Evolutionary conservation across 768 basidiomycete genomes (phyloP), one percentile per base, ranked within the genome.

Genomic region (Podaxis sp.): DNA sequence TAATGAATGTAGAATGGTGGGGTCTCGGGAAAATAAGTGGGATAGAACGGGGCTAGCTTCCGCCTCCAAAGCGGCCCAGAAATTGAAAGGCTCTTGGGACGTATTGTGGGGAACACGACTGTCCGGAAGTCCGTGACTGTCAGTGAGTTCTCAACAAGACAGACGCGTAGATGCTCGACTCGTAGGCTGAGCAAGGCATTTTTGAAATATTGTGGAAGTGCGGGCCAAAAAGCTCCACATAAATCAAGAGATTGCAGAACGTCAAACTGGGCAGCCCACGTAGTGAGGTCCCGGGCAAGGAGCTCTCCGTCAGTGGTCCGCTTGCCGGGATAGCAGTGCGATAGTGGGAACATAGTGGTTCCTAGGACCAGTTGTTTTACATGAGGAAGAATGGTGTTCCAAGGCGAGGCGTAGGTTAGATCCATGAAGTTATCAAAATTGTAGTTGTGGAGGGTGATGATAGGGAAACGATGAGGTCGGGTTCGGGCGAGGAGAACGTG

Each of bases 1-100:
- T 60, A 41, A 60, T 60, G 59, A n/a, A 60, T 53, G n/a, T 19
- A 36, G 11, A 52, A 43, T 6, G 40, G 38, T n/a, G 59, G 59
- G 3, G 40, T 19, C 24, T 38, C 25, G 3, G 51, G 24, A 13
- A 53, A 9, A 11, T n/a, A 27, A 17, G 43, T 46, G 19, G 43
- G 43, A 7, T 46, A 46, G 17, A 46, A 46, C 15, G n/a, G 43
- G 43, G 9, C n/a, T 6, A 46, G 19, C 17, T 43, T 43, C 15
- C 12, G 19, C 11, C 12, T 24, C 59, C 59, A 60, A 9, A 27
- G 27, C n/a, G 59, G 51, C 4, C 51, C 59, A 2, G 51, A 24
- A 2, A 60, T 54, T 19, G 59, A 53, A 3, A 60, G 51, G 22
- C 36, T 53, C 59, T 43, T 60, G 36, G 52, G 52, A 12, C 37